Conservation (phyloP, 768 basidiomycete species). For the Leccinum arenicola region DNA sequence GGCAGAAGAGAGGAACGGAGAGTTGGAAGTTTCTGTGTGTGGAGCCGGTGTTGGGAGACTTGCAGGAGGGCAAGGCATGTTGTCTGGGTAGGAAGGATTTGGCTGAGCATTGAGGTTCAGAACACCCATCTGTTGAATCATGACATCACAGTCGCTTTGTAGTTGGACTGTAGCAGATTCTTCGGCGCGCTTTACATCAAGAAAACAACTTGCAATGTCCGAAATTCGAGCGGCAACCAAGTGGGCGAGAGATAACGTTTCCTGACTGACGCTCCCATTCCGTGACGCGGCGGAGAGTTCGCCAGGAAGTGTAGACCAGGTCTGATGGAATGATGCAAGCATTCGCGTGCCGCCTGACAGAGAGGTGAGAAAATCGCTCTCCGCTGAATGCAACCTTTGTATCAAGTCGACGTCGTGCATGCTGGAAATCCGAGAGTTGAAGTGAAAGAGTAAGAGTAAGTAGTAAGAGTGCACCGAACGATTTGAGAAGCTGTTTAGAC, state of each 20-base stretch:
- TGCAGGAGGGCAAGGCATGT: background rate
- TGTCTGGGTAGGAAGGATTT: background rate
- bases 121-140: conserved; percentile 3
- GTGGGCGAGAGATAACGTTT: conserved; percentile 1
- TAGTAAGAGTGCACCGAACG: background rate
- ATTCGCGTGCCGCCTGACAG: background rate
- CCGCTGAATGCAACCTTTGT: background rate
- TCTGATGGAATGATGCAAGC: conserved; percentile 1
- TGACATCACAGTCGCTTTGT: conserved; percentile 3
- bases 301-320: background rate
- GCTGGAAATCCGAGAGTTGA: background rate
- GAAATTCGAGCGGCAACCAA: conserved; percentile 3
- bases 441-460: background rate
- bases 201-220: conserved; percentile 2
- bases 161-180: background rate
- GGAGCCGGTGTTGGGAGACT: background rate
- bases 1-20: no score
- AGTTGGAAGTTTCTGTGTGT: background rate
- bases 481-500: background rate
- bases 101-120: background rate
- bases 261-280: background rate
- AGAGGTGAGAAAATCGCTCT: background rate
- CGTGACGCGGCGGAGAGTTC: background rate
- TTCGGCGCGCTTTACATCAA: conserved; percentile 4
- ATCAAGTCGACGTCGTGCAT: conserved; percentile 6